phyloP scores from a whole-genome alignment of 768 basidiomycete genomes.

The Panus rudis region DNA sequence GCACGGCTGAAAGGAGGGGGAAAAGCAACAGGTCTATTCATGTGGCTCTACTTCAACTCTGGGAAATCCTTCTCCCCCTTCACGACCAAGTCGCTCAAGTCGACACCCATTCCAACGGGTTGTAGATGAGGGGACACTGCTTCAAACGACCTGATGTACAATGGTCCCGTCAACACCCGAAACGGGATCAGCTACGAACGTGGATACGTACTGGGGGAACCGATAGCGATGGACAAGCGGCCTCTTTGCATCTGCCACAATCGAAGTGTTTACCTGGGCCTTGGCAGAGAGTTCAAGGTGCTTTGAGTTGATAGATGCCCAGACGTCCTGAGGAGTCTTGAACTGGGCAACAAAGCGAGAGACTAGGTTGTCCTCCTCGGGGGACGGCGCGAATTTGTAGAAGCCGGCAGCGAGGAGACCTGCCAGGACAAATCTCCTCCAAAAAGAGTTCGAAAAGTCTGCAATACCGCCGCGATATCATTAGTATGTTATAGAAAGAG shows the following conservation, averaged over 20 bases:
- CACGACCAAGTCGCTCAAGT: constrained; percentile 28
- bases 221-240: constrained; percentile 51
- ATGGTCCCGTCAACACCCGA: neutral
- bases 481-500: neutral
- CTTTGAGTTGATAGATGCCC: constrained; percentile 49
- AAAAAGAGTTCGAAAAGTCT: constrained; percentile 64
- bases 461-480: no score
- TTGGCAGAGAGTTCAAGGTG: constrained; percentile 44
- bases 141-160: constrained; percentile 40
- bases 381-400: constrained; percentile 65
- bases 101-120: constrained; percentile 44
- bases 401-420: constrained; percentile 43
- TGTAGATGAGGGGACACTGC: constrained; percentile 55
- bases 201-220: constrained; percentile 63
- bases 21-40: no score
- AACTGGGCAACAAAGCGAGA: constrained; percentile 62
- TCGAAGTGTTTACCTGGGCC: constrained; percentile 33
- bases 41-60: neutral
- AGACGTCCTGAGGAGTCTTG: constrained; percentile 43
- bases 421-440: constrained; percentile 55
- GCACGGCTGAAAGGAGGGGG: no score
- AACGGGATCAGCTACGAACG: neutral
- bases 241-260: constrained; percentile 39
- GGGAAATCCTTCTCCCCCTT: constrained; percentile 17
- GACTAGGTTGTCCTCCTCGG: constrained; percentile 53